phyloP scores from a whole-genome alignment of 2,329 filamentous ascomycete genomes.

The Drechslerella dactyloides region DNA sequence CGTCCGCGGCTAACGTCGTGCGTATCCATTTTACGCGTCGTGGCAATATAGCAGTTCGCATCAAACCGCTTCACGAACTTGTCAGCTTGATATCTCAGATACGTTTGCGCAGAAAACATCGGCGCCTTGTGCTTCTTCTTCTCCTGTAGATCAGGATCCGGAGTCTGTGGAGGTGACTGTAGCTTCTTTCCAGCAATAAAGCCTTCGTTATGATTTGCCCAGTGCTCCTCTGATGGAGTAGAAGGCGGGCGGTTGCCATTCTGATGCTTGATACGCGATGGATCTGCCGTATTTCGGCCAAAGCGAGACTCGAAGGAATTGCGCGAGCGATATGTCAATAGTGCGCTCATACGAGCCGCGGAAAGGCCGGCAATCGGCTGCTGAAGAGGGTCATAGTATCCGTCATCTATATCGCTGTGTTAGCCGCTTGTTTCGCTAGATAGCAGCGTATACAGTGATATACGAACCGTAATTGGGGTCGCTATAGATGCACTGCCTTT shows the following conservation, averaged over 20 bases:
- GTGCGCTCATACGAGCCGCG: constrained; percentile 93
- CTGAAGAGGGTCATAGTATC: constrained; percentile 83
- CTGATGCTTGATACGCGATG: constrained; percentile 81
- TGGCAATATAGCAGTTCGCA: constrained; percentile 98
- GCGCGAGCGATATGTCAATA: constrained; percentile 92
- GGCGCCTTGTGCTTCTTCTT: constrained; percentile 51
- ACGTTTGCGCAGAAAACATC: constrained; percentile 97
- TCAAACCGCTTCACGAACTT: constrained; percentile 98
- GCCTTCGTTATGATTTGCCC: constrained; percentile 82
- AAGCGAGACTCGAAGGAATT: constrained; percentile 97
- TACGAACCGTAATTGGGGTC: constrained; percentile 80
- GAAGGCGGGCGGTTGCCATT: constrained; percentile 67
- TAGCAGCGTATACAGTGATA: background rate
- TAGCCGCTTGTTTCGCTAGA: constrained; percentile 17
- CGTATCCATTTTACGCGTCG: constrained; percentile 95
- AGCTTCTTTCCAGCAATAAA: constrained; percentile 57
- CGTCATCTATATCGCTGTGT: constrained; percentile 68
- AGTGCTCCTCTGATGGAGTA: constrained; percentile 74
- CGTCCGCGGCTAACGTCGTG: constrained; percentile 89
- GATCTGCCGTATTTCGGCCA: constrained; percentile 87
- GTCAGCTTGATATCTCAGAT: constrained; percentile 91
- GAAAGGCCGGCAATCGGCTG: constrained; percentile 79
- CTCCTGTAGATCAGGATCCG: constrained; percentile 51
- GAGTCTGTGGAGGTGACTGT: constrained; percentile 41
- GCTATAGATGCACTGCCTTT: constrained; percentile 92